Conservation (phyloP, 2,329 filamentous ascomycete species). For the Colletotrichum incanum region DNA sequence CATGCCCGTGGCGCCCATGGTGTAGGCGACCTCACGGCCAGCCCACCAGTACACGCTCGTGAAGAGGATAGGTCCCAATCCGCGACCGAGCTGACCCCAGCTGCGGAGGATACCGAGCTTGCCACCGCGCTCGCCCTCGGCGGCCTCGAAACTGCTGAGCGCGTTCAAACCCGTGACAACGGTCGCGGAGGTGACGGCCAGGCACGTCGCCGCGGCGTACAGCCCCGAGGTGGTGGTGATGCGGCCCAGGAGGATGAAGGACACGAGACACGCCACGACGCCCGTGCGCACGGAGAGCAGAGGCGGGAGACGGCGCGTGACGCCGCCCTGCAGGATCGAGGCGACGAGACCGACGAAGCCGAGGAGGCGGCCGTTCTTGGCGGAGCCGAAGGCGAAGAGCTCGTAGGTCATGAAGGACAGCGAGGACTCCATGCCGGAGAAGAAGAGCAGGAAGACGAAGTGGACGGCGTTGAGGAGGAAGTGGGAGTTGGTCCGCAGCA, state of each 20-base stretch:
- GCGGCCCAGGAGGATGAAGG: slow-evolving; percentile 84
- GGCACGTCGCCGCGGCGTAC: slow-evolving; percentile 85
- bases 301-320: slow-evolving; percentile 88
- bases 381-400: slow-evolving; percentile 85
- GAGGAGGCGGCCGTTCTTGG: slow-evolving; percentile 86
- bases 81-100: slow-evolving; percentile 89
- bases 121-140: slow-evolving; percentile 83
- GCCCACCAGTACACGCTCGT: slow-evolving; percentile 99
- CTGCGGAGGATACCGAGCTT: slow-evolving; percentile 88
- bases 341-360: slow-evolving; percentile 94
- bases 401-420: slow-evolving; percentile 98
- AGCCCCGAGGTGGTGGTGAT: slow-evolving; percentile 79
- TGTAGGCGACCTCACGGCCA: slow-evolving; percentile 88
- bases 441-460: slow-evolving; percentile 94
- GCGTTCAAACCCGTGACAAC: slow-evolving; percentile 96
- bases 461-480: slow-evolving; percentile 87
- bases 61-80: slow-evolving; percentile 89
- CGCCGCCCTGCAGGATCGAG: slow-evolving; percentile 91
- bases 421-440: slow-evolving; percentile 98
- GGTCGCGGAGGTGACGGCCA: slow-evolving; percentile 93
- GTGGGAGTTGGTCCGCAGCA: slow-evolving; percentile 84
- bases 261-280: slow-evolving; percentile 81
- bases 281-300: slow-evolving; percentile 85
- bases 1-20: slow-evolving; percentile 85
- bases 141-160: slow-evolving; percentile 90